A percentile compares a stretch with the other conserved stretches of the same genome.
phyloP scores from a whole-genome alignment of 2,329 filamentous ascomycete species.

The Monosporascus ibericus region DNA sequence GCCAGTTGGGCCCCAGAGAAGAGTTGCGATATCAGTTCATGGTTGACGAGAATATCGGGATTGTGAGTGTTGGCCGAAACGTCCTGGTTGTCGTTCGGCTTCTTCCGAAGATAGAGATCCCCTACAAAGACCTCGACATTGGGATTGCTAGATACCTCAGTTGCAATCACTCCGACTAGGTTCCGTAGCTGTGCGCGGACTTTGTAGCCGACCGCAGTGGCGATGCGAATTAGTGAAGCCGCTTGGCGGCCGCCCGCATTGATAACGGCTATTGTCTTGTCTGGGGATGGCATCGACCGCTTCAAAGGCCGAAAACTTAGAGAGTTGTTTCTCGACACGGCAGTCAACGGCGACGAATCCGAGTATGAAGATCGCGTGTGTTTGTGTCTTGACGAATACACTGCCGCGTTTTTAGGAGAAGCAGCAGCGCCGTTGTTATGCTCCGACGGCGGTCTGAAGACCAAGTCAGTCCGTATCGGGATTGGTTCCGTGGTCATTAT shows the following conservation, averaged over 20 bases:
- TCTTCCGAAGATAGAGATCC: slow-evolving; percentile 54
- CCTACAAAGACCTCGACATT: slow-evolving; percentile 65
- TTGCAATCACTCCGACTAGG: slow-evolving; percentile 78
- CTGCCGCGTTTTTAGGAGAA: slow-evolving; percentile 18
- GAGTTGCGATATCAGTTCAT: slow-evolving; percentile 65
- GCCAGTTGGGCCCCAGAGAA: slow-evolving; percentile 82
- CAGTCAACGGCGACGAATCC: slow-evolving; percentile 47
- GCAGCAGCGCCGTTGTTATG: slow-evolving; percentile 18
- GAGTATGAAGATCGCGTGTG: slow-evolving; percentile 58
- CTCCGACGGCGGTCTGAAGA: slow-evolving; percentile 22
- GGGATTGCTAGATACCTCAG: slow-evolving; percentile 74
- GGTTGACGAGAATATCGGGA: slow-evolving; percentile 61
- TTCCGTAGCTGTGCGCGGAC: slow-evolving; percentile 90
- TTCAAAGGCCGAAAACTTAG: slow-evolving; percentile 55
- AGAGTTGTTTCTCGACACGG: slow-evolving; percentile 51
- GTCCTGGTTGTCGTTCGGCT: slow-evolving; percentile 47
- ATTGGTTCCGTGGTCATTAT: slow-evolving; percentile 27
- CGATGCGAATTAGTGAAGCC: slow-evolving; percentile 89
- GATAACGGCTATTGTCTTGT: slow-evolving; percentile 87
- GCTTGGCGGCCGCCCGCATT: slow-evolving; percentile 95
- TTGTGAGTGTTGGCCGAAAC: slow-evolving; percentile 65
- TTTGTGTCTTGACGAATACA: slow-evolving; percentile 41
- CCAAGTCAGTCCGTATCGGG: slow-evolving; percentile 26
- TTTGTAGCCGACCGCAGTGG: slow-evolving; percentile 86
- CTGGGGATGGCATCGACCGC: slow-evolving; percentile 51